Base-by-base conservation (phyloP, 768 basidiomycete species). In the Coprinopsis strossmayeri region DNA sequence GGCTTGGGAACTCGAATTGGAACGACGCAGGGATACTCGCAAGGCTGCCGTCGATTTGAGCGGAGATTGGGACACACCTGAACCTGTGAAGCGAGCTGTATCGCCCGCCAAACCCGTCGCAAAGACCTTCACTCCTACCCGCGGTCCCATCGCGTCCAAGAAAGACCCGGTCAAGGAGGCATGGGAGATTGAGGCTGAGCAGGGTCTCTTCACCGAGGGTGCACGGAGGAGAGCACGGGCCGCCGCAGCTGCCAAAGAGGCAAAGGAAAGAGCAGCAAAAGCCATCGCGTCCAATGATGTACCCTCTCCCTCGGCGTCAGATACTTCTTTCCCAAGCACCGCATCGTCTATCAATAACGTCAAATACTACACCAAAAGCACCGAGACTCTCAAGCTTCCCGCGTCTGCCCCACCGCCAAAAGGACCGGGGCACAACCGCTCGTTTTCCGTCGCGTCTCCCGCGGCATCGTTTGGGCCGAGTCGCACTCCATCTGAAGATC, bases 121-220 rank as follows among this genome's bases (percentile, higher is more conserved):
- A 23, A 32, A 48, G 21, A 40, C 50, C 12, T 46, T 54, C 10
- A 25, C 50, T 21, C 15, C 56, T 11, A 28, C 59, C 30, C 45
- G 24, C 23, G 37, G 46, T 34, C 30, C 45, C 28, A 35, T 51
- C 3, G 17, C 21, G 12, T 32, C 44, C 1, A 35, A 38, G 2
- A 50, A 65, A 44, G 72, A 69, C 35, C 62, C 73, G 0, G 57
- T 69, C 10, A 88, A 85, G 57, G 88, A 89, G 57, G 61, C 72
- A n/a, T 89, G 87, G 87, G 88, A 90, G 55, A 72, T 85, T 25
- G 86, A 87, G 51, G 84, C 83, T 0, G 86, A 89, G 57, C 81
- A 81, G 51, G 86, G 85, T 1, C 60, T 89, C 41, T 59, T 84
- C 25, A 86, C 86, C 0, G 89, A 89, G 56, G 88, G 85, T 17